Evolutionary conservation across 768 basidiomycete species (phyloP).

Genomic region (Tricholoma sp.): DNA sequence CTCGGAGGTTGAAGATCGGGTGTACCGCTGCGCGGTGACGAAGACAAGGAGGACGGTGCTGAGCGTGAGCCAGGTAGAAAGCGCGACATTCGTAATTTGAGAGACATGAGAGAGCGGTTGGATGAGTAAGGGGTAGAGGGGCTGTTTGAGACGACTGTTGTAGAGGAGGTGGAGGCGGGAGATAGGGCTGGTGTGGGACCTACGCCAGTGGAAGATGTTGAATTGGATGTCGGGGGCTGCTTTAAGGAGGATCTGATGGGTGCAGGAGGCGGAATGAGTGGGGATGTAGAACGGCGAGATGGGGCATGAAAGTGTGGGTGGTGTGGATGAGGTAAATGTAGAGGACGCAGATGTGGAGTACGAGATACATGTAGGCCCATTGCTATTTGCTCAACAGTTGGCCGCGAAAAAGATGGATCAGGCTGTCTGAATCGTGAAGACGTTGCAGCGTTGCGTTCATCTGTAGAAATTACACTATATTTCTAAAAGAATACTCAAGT

Average conservation of each 20-base stretch:
- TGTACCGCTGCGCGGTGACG: slow-evolving; percentile 35
- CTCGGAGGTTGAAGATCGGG: slow-evolving; percentile 34
- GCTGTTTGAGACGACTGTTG: slow-evolving; percentile 41
- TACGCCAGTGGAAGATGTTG: slow-evolving; percentile 34
- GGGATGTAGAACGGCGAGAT: slow-evolving; percentile 19
- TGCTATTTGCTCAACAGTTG: slow-evolving; percentile 71
- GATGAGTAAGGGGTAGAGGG: slow-evolving; percentile 21
- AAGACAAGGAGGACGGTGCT: slow-evolving; percentile 28
- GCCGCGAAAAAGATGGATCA: slow-evolving; percentile 40
- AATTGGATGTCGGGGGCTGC: slow-evolving; percentile 36
- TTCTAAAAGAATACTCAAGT: neutral
- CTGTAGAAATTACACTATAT: slow-evolving; percentile 35
- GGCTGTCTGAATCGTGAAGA: slow-evolving; percentile 32
- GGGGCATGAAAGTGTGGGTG: slow-evolving; percentile 15
- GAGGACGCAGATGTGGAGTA: slow-evolving; percentile 62
- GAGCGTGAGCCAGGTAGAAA: slow-evolving; percentile 43
- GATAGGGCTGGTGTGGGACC: slow-evolving; percentile 28
- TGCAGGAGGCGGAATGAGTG: slow-evolving; percentile 41
- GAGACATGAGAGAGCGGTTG: slow-evolving; percentile 12
- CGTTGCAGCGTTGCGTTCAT: slow-evolving; percentile 19
- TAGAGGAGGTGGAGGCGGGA: slow-evolving; percentile 42
- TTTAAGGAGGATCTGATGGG: slow-evolving; percentile 65
- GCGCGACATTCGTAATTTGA: slow-evolving; percentile 47
- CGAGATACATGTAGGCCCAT: slow-evolving; percentile 78
- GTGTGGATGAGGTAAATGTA: slow-evolving; percentile 20